Percentiles rank a stretch among this genome's conserved stretches.
These are phyloP conservation scores for Nakazawaea laoshanensis DNA, from an alignment of 805 yeast genomes.

Conservation along the genomic window DNA sequence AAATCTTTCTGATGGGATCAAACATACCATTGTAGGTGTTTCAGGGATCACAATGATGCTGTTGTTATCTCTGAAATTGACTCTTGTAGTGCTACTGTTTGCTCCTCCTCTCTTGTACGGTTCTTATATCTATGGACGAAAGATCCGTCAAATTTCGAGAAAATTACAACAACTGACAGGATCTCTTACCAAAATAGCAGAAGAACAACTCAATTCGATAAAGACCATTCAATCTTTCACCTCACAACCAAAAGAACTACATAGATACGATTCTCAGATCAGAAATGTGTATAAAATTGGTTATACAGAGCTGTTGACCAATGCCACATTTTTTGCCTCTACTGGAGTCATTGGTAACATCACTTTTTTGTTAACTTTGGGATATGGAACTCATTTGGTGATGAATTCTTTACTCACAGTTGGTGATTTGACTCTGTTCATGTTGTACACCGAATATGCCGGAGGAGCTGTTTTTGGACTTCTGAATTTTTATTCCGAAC, in stretches of 20 bases:
- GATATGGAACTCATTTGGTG: constrained; percentile 77
- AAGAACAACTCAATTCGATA: constrained; percentile 80
- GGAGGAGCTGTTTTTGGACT: constrained; percentile 89
- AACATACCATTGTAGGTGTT: constrained; percentile 71
- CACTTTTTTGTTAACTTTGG: constrained; percentile 66
- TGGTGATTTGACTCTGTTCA: constrained; percentile 87
- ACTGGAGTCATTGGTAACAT: constrained; percentile 82
- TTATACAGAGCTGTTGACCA: constrained; percentile 69
- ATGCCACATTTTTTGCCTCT: constrained; percentile 72
- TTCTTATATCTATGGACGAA: constrained; percentile 76
- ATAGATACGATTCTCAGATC: constrained; percentile 65
- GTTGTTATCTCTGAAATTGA: constrained; percentile 69
- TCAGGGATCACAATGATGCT: constrained; percentile 92
- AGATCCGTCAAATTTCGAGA: constrained; percentile 67
- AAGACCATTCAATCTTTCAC: constrained; percentile 87
- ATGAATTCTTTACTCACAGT: constrained; percentile 64
- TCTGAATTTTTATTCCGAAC: constrained; percentile 84
- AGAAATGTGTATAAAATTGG: constrained; percentile 62
- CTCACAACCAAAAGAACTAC: constrained; percentile 74
- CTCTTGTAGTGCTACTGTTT: constrained; percentile 67
- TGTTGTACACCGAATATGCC: constrained; percentile 93
- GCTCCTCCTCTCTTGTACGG: constrained; percentile 82
- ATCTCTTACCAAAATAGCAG: constrained; percentile 80
- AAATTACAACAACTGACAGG: constrained; percentile 83
- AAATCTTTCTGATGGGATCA: constrained; percentile 83